phyloP scores from a whole-genome alignment of 2,329 filamentous ascomycete genomes.

The Aspergillus intermedius region DNA sequence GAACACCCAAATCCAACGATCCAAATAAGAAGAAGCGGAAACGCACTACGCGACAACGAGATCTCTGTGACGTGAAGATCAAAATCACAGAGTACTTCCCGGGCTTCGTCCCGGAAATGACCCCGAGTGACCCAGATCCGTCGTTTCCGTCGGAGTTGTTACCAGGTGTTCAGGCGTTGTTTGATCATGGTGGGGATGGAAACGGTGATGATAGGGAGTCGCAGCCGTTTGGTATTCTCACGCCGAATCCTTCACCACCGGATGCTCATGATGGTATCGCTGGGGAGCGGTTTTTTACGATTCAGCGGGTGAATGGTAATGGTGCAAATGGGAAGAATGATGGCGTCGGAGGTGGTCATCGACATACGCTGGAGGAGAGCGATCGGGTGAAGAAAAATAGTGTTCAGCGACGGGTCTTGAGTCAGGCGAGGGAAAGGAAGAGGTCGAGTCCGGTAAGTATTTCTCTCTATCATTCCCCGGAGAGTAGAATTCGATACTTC shows the following conservation, averaged over 20 bases:
- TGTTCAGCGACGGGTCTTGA: constrained; percentile 59
- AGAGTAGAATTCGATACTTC: neutral
- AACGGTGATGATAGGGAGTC: constrained; percentile 6
- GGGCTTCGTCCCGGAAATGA: constrained; percentile 21
- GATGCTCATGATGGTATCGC: constrained; percentile 42
- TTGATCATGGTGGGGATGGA: constrained; percentile 9
- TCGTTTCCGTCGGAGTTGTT: constrained; percentile 16
- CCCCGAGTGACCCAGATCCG: constrained; percentile 11
- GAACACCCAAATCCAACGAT: constrained; percentile 72
- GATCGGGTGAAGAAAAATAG: constrained; percentile 78
- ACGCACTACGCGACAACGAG: constrained; percentile 64
- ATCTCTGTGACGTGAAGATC: constrained; percentile 81
- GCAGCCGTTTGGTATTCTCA: constrained; percentile 39
- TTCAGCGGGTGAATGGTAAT: constrained; percentile 72
- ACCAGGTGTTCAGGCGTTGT: constrained; percentile 19
- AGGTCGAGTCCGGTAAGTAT: constrained; percentile 47
- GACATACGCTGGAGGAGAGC: constrained; percentile 65
- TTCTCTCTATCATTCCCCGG: neutral
- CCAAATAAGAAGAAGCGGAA: constrained; percentile 78
- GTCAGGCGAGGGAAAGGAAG: constrained; percentile 60
- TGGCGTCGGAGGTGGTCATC: constrained; percentile 64
- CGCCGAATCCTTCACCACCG: constrained; percentile 35
- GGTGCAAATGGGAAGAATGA: constrained; percentile 66
- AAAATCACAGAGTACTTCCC: constrained; percentile 76
- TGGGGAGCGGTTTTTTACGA: constrained; percentile 60